Evolutionary conservation across 345 rosid species (phyloP), one percentile per base, ranked within the genome.

Genomic region (Kandelia obovata): DNA sequence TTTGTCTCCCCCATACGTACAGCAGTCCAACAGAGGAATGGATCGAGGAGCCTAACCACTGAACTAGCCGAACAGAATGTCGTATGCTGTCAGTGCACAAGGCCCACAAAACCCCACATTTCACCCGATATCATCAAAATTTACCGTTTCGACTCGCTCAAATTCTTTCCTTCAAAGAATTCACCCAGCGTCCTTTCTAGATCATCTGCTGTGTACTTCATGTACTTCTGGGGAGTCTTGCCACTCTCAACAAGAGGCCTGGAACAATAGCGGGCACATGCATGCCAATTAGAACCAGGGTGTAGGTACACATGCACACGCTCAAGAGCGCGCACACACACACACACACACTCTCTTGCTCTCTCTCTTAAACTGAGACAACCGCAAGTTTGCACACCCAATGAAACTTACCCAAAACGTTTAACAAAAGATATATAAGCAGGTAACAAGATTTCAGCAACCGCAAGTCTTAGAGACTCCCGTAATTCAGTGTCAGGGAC

Each of bases 401-500:
- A 28, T 30, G 56, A 52, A 58, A 67, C 77, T 62, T 78, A 92
- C 99, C 97, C 97, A 63, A 81, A 95, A 56, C 97, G 96, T 83
- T 87, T 92, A 63, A 89, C 76, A 69, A 87, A 95, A 65, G 96
- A 86, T 83, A 97, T 80, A 80, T 95, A 92, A 57, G 99, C 99
- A 65, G 98, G 99, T 78, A 95, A 81, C 72, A 92, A 75, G 35
- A 95, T 91, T 85, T 92, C 98, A 67, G 98, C 97, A 55, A 92
- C 99, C 32, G 98, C 97, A 71, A 95, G 99, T 84, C 98, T 81
- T 13, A 90, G 74, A 57, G 98, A 92, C 72, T 92, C 98, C 72
- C 94, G 86, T 76, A 92, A 79, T 81, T 95, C 99, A 0, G 93
- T 82, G 83, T 95, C 99, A 2, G 97, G 97, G 66, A 92, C 98